A percentile compares a stretch with the other conserved stretches of the same genome.
Conservation (phyloP, 2,329 filamentous ascomycete genomes). For the Ceratocystis lukuohia region DNA sequence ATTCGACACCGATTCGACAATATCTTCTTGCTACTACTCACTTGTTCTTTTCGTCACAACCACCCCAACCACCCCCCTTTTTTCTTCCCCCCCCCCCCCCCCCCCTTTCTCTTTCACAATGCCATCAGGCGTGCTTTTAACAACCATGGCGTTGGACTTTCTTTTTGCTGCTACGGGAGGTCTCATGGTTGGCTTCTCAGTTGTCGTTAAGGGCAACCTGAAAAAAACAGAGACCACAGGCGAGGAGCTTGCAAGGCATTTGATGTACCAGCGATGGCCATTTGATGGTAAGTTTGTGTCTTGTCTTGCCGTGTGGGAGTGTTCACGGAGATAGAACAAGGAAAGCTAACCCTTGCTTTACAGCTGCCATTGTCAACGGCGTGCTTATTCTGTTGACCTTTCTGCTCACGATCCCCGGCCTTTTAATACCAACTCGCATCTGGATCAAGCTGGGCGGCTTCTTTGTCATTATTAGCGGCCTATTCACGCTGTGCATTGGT, state of each 20-base stretch:
- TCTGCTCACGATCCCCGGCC: slow-evolving; percentile 54
- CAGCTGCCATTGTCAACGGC: slow-evolving; percentile 59
- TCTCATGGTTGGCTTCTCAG: slow-evolving; percentile 41
- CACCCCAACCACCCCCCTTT: too few species aligned
- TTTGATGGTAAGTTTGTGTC: slow-evolving; percentile 28
- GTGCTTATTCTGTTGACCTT: slow-evolving; percentile 60
- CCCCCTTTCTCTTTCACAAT: slow-evolving; percentile 25
- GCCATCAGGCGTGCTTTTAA: slow-evolving; percentile 42
- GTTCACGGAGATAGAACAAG: background rate
- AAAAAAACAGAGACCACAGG: slow-evolving; percentile 32
- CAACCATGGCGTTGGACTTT: slow-evolving; percentile 36
- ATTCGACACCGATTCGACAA: background rate
- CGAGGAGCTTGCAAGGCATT: slow-evolving; percentile 35
- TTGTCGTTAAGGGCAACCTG: slow-evolving; percentile 38
- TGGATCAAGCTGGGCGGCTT: slow-evolving; percentile 60
- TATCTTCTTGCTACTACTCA: background rate
- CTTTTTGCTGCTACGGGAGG: slow-evolving; percentile 42
- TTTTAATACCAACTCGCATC: slow-evolving; percentile 51
- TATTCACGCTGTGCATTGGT: slow-evolving; percentile 54
- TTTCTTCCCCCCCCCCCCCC: too few species aligned
- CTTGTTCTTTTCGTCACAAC: too few species aligned
- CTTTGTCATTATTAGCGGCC: slow-evolving; percentile 44
- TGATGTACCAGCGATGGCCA: slow-evolving; percentile 42
- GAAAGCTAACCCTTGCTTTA: slow-evolving; percentile 17
- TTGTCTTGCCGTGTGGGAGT: slow-evolving; percentile 21